A percentile compares a stretch with the other conserved stretches of the same genome.
Conservation (phyloP, 2,329 filamentous ascomycete species). For the Fusarium liriodendri region DNA sequence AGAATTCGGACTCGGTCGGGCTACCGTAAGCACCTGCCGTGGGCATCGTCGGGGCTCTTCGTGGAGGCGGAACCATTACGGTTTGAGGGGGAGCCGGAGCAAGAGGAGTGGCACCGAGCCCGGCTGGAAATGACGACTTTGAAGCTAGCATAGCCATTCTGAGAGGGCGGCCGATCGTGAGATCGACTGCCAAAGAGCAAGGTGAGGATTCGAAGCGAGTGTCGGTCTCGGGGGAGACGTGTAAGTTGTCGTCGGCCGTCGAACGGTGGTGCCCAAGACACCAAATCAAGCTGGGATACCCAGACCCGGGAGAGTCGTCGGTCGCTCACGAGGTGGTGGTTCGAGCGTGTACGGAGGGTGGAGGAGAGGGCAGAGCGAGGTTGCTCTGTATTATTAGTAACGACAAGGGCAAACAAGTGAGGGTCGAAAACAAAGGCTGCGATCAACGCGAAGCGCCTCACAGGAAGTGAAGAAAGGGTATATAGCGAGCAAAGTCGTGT, state of each 20-base stretch:
- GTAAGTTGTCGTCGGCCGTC: conserved; percentile 12
- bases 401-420: conserved; percentile 18
- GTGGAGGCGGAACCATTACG: conserved; percentile 59
- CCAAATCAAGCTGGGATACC: conserved; percentile 34
- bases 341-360: conserved; percentile 20
- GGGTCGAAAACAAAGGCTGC: conserved; percentile 26
- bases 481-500: conserved; percentile 24
- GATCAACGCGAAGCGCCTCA: conserved; percentile 42
- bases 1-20: conserved; percentile 93
- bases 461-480: conserved; percentile 32
- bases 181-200: conserved; percentile 11
- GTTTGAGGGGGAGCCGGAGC: conserved; percentile 60
- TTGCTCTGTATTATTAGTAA: conserved; percentile 40
- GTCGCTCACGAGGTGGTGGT: conserved; percentile 22
- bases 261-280: conserved; percentile 36
- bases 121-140: conserved; percentile 75
- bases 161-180: conserved; percentile 11
- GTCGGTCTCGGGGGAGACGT: not conserved
- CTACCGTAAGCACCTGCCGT: conserved; percentile 72
- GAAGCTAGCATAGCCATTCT: conserved; percentile 83
- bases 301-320: conserved; percentile 38
- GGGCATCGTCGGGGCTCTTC: conserved; percentile 63
- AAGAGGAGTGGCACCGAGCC: conserved; percentile 59
- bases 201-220: not conserved
- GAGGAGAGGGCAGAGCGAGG: conserved; percentile 4